Evolutionary conservation across 371 early-diverging fungal genomes (phyloP), one percentile per base, ranked within the genome.

Genomic region (Lichtheimia corymbifera): DNA sequence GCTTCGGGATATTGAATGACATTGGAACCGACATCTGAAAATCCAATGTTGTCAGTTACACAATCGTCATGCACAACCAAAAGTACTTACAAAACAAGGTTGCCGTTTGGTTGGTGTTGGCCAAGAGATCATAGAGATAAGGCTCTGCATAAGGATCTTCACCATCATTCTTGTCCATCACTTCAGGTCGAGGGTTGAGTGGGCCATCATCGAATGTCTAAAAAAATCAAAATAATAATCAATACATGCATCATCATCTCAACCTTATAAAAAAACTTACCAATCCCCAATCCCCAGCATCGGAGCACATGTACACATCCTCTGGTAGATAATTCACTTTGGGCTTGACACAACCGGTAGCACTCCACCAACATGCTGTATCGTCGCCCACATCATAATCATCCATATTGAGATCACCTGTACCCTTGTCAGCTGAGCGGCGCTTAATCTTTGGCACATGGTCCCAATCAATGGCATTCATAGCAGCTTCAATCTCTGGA

Each of bases 271-370:
- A 43, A 18, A 49, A 18, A 41, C 56, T 61, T 70, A 69, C 69
- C 66, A 66, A 59, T 59, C 81, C 81, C 81, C 81, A 80, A 55
- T 77, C 77, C 18, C 77, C 80, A 20, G 71, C 66, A 30, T 64
- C 65, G 22, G 70, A 66, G 50, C 80, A 80, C 28, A 67, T 54
- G n/a, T 66, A 67, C 17, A 77, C 61, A 63, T 80, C 80, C 1
- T 66, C 41, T 5, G 80, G 80, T 27, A 80, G 53, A 27, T 77
- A 80, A 22, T 50, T 27, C 2, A 57, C 71, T 55, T 80, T 80
- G 20, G 77, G 77, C 49, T 69, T 64, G 13, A 75, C 65, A 58
- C 80, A 80, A 52, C 70, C 71, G 7, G 70, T 72, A 47, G 69
- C 63, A 14, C 72, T 68, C 80, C 80, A 80, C 80, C 80, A 80